Conservation (phyloP, 805 yeast species). For the Yarrowia sp. region DNA sequence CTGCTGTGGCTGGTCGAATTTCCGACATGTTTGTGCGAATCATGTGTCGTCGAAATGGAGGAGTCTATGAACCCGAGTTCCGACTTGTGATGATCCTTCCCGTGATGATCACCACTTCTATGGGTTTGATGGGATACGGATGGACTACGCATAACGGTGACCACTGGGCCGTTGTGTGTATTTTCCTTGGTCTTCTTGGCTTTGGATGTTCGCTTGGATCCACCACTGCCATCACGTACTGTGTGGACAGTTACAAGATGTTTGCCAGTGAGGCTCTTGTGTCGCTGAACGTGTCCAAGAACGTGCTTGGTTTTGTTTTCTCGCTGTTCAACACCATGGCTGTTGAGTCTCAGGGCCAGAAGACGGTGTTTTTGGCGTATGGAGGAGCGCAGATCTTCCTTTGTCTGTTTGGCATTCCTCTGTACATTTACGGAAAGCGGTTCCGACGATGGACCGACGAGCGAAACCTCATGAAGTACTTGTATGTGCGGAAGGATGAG, state of each 20-base stretch:
- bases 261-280: slow-evolving; percentile 61
- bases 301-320: slow-evolving; percentile 54
- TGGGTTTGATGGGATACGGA: slow-evolving; percentile 63
- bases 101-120: slow-evolving; percentile 44
- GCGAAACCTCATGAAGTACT: slow-evolving; percentile 44
- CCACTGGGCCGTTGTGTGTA: slow-evolving; percentile 56
- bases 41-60: slow-evolving; percentile 48
- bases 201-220: slow-evolving; percentile 63
- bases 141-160: slow-evolving; percentile 53
- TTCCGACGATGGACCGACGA: slow-evolving; percentile 53
- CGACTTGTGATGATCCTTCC: slow-evolving; percentile 55
- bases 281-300: slow-evolving; percentile 54
- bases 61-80: slow-evolving; percentile 63
- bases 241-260: slow-evolving; percentile 56
- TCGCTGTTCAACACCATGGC: slow-evolving; percentile 56
- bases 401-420: slow-evolving; percentile 50
- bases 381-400: slow-evolving; percentile 52
- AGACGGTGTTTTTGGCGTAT: slow-evolving; percentile 50
- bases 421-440: slow-evolving; percentile 55
- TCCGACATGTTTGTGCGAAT: slow-evolving; percentile 50
- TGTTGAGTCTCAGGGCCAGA: slow-evolving; percentile 44
- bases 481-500: slow-evolving; percentile 40
- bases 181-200: slow-evolving; percentile 55
- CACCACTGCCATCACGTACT: slow-evolving; percentile 59
- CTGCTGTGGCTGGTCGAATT: slow-evolving; percentile 51